phyloP scores from a whole-genome alignment of 1,284 basidiomycete species.

The Ganoderma meredithae region DNA sequence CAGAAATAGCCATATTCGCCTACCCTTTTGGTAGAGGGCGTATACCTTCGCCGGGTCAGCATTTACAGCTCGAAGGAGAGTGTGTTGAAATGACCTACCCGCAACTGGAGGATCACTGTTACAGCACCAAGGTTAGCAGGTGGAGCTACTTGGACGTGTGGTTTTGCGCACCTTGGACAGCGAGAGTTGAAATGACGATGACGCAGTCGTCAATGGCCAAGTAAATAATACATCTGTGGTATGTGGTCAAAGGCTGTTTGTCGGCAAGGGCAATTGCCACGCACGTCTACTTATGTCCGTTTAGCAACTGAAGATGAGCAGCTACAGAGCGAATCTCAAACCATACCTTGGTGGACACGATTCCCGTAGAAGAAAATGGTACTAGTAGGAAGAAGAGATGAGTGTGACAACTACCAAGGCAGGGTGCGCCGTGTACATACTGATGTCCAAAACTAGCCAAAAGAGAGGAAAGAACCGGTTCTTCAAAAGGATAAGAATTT shows the following conservation, averaged over 20 bases:
- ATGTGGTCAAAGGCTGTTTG: background rate
- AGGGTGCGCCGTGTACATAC: conserved; percentile 11
- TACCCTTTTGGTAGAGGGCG: conserved; percentile 36
- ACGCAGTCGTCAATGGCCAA: conserved; percentile 33
- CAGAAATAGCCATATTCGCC: conserved; percentile 30
- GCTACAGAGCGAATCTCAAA: background rate
- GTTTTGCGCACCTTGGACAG: conserved; percentile 28
- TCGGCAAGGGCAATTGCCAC: background rate
- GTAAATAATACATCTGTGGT: conserved; percentile 31
- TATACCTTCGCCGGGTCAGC: conserved; percentile 32
- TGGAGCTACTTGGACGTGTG: background rate
- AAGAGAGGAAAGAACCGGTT: conserved; percentile 33
- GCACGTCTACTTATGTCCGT: background rate
- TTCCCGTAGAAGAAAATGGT: conserved; percentile 18
- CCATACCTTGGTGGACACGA: conserved; percentile 21
- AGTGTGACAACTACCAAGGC: background rate
- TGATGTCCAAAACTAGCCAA: conserved; percentile 22
- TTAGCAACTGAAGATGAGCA: background rate
- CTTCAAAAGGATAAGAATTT: conserved; percentile 11
- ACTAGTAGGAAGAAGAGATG: conserved; percentile 12
- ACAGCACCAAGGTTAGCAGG: background rate
- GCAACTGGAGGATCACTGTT: conserved; percentile 1
- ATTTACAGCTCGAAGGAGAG: too few relatives aligned
- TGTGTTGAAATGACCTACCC: background rate
- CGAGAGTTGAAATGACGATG: conserved; percentile 28